Evolutionary conservation across 257 asterid genomes (phyloP).

Genomic region (Plectranthus barbatus): DNA sequence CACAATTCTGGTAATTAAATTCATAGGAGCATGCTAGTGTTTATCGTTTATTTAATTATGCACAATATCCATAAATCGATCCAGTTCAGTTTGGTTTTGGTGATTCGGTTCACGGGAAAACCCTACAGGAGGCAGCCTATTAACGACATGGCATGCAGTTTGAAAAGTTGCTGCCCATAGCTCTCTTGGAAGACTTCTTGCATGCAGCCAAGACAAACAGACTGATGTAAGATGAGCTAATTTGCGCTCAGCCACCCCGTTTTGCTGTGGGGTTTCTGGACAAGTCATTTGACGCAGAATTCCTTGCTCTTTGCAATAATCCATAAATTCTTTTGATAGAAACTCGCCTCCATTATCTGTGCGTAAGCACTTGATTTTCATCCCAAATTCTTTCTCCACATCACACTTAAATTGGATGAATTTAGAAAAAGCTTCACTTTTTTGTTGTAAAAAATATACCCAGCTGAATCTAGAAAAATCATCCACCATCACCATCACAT

Average conservation of each 20-base stretch:
- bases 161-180: slow-evolving; percentile 4
- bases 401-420: slow-evolving; percentile 1
- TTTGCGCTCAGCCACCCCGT: slow-evolving; percentile 5
- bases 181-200: slow-evolving; percentile 5
- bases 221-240: slow-evolving; percentile 14
- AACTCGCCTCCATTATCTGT: slow-evolving; percentile 1
- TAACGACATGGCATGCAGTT: slow-evolving; percentile 3
- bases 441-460: slow-evolving; percentile 13
- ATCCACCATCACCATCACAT: slow-evolving; percentile 20
- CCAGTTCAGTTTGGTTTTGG: too few species aligned
- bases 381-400: slow-evolving; percentile 9
- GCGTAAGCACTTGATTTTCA: slow-evolving; percentile 9
- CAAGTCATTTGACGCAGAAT: too few species aligned
- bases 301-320: too few species aligned
- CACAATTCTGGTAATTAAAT: too few species aligned
- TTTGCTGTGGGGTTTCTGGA: neutral
- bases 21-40: too few species aligned
- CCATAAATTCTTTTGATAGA: neutral
- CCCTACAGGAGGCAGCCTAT: too few species aligned
- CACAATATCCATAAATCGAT: too few species aligned
- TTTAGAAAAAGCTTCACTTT: too few species aligned
- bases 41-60: too few species aligned
- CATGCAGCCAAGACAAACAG: too few species aligned
- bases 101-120: too few species aligned
- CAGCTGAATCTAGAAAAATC: slow-evolving; percentile 15